Base-by-base conservation (phyloP, 2,329 filamentous ascomycete genomes). In the Aspergillus pseudoterreus region DNA sequence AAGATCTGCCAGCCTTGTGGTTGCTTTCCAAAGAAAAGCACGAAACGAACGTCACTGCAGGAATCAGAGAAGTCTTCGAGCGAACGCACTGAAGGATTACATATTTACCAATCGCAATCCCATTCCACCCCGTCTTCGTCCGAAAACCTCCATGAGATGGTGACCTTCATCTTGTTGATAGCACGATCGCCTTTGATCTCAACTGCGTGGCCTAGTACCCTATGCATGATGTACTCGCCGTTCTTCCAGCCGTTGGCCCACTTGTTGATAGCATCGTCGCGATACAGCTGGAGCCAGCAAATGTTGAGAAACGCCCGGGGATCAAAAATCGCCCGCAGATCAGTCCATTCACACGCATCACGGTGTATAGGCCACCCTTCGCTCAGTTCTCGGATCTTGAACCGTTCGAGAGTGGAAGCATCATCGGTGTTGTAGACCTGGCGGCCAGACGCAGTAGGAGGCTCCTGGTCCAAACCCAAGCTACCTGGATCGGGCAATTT, bases 81-180 rank as follows among this genome's bases (percentile, higher is more conserved):
- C 22, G 22, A 22, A 22, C 2, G 22, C 22, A 22, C 6, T 22
- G 22, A 17, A 38, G 14, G 36, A 33, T 19, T 12, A 6, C 27
- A 27, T 43, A 49, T 38, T 41, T 35, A 22, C 35, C 47, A 36
- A 22, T 22, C 22, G 38, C 27, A 33, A 33, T 49, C 39, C 47
- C 47, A 49, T 12, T 49, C 47, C 15, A 49, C 30, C 4, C 49
- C 45, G 10, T 51, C 35, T 8, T 36, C 49, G 43, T 51, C 49
- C n/a, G 38, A 36, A 21, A 48, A 51, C 10, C 49, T 44, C 12
- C 19, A 27, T 2, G 49, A 47, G 3, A 51, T 51, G 12, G 44
- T 48, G 4, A 42, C 44, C 14, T 51, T 51, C 49, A 51, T 48
- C 39, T 51, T 51, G 21, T 47, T 27, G 5, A 51, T 36, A 1